Conservation (phyloP, 2,329 filamentous ascomycete species). For the Colletotrichum melonis region DNA sequence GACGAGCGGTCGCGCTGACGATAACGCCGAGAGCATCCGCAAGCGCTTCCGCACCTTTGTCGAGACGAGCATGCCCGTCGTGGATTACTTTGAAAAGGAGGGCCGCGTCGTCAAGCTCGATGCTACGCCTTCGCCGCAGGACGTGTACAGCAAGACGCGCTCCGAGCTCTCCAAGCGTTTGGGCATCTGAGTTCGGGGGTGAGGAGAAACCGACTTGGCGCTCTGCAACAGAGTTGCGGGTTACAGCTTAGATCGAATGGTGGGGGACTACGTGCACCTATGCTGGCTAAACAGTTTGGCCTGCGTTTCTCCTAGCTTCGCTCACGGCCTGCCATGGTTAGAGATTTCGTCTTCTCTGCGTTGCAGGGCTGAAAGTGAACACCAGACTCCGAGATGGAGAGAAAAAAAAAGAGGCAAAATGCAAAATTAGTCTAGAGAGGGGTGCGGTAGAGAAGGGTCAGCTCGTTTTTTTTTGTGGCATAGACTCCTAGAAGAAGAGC, state of each 20-base stretch:
- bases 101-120: slow-evolving; percentile 84
- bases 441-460: not conserved
- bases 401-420: not conserved
- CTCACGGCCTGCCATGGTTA: too few relatives aligned
- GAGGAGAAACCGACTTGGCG: slow-evolving; percentile 35
- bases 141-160: slow-evolving; percentile 66
- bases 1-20: slow-evolving; percentile 90
- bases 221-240: not conserved
- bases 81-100: slow-evolving; percentile 83
- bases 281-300: too few relatives aligned
- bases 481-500: not conserved
- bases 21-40: slow-evolving; percentile 94
- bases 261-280: too few relatives aligned
- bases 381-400: not conserved
- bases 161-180: slow-evolving; percentile 61
- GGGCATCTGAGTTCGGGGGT: slow-evolving; percentile 42
- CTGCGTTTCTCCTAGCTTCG: too few relatives aligned
- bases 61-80: slow-evolving; percentile 97
- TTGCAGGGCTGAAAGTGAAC: not conserved
- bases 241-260: not conserved
- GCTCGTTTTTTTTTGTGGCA: not conserved
- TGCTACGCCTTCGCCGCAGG: slow-evolving; percentile 75
- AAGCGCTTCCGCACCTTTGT: slow-evolving; percentile 96
- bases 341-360: not conserved
- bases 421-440: not conserved